Percentiles rank a stretch among this genome's conserved stretches.
Evolutionary conservation across 2,329 filamentous ascomycete species (phyloP).

Genomic region (Aureobasidium lini): DNA sequence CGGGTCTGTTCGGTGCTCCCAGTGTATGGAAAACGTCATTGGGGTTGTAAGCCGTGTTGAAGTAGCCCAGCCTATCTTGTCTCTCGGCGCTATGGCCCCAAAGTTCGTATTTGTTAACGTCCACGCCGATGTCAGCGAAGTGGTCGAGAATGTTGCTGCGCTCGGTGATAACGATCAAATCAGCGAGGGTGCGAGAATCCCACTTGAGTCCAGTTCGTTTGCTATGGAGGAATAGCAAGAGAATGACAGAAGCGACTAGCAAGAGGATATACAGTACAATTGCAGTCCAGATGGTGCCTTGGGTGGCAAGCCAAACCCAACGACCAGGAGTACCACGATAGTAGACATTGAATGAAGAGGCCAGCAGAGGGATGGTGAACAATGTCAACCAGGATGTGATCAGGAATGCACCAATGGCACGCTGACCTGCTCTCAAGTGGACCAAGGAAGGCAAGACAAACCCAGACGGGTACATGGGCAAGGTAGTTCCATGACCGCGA

Average conservation of each 20-base stretch:
- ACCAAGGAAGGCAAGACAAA: slow-evolving; percentile 61
- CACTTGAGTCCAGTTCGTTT: slow-evolving; percentile 70
- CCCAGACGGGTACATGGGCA: slow-evolving; percentile 52
- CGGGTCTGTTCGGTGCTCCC: slow-evolving; percentile 54
- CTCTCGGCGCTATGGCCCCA: slow-evolving; percentile 49
- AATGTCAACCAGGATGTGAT: slow-evolving; percentile 68
- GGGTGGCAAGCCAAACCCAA: slow-evolving; percentile 76
- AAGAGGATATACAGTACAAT: slow-evolving; percentile 67
- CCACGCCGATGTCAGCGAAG: slow-evolving; percentile 62
- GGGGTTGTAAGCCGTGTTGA: slow-evolving; percentile 60
- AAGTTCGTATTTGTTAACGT: slow-evolving; percentile 46
- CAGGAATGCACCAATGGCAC: slow-evolving; percentile 59
- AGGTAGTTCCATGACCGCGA: slow-evolving; percentile 59
- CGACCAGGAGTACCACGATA: slow-evolving; percentile 45
- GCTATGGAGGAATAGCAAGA: slow-evolving; percentile 58
- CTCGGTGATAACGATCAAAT: slow-evolving; percentile 69
- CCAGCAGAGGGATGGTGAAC: slow-evolving; percentile 75
- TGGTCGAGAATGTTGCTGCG: slow-evolving; percentile 70
- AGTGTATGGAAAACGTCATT: slow-evolving; percentile 70
- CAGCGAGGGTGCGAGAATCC: slow-evolving; percentile 76
- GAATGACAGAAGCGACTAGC: slow-evolving; percentile 47
- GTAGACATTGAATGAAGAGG: slow-evolving; percentile 63
- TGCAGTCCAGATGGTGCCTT: slow-evolving; percentile 70
- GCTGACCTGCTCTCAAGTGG: slow-evolving; percentile 62
- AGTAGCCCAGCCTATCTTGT: slow-evolving; percentile 74